Conservation (phyloP, 2,329 filamentous ascomycete genomes). For the Aspergillus quadrilineatus region DNA sequence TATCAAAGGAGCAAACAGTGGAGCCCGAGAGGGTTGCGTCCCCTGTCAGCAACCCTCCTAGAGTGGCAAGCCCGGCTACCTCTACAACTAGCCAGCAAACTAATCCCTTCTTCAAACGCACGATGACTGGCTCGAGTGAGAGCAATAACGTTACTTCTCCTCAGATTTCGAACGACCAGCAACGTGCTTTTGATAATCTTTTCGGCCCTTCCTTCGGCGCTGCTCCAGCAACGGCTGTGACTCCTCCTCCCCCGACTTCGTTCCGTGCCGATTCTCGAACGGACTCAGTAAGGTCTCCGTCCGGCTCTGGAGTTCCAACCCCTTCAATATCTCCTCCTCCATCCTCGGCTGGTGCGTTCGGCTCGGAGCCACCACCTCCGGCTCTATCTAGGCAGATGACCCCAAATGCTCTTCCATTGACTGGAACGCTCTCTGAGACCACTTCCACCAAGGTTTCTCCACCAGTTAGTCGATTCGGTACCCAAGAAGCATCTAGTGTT, state of each 20-base stretch:
- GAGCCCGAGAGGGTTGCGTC: slow-evolving; percentile 52
- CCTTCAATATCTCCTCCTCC: slow-evolving; percentile 64
- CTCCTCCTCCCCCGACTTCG: slow-evolving; percentile 55
- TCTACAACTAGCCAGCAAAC: slow-evolving; percentile 68
- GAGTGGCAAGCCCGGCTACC: slow-evolving; percentile 65
- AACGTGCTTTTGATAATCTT: slow-evolving; percentile 79
- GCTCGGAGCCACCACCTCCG: slow-evolving; percentile 55
- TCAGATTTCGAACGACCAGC: slow-evolving; percentile 46
- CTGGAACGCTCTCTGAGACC: slow-evolving; percentile 65
- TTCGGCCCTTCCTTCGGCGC: slow-evolving; percentile 68
- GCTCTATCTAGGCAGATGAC: slow-evolving; percentile 75
- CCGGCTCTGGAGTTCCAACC: slow-evolving; percentile 54
- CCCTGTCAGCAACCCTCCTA: slow-evolving; percentile 42
- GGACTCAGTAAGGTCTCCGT: slow-evolving; percentile 44
- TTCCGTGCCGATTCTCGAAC: slow-evolving; percentile 58
- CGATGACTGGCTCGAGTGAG: slow-evolving; percentile 49
- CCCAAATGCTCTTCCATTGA: slow-evolving; percentile 72
- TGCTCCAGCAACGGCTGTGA: slow-evolving; percentile 39
- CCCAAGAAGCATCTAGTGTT: slow-evolving; percentile 46
- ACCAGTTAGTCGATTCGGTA: slow-evolving; percentile 64
- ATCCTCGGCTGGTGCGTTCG: slow-evolving; percentile 25
- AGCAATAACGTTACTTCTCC: slow-evolving; percentile 48
- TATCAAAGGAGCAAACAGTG: slow-evolving; percentile 61
- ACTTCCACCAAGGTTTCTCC: slow-evolving; percentile 78
- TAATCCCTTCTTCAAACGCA: slow-evolving; percentile 88